Conservation (phyloP, 208 protist genomes). For the Naegleria gruberi region DNA sequence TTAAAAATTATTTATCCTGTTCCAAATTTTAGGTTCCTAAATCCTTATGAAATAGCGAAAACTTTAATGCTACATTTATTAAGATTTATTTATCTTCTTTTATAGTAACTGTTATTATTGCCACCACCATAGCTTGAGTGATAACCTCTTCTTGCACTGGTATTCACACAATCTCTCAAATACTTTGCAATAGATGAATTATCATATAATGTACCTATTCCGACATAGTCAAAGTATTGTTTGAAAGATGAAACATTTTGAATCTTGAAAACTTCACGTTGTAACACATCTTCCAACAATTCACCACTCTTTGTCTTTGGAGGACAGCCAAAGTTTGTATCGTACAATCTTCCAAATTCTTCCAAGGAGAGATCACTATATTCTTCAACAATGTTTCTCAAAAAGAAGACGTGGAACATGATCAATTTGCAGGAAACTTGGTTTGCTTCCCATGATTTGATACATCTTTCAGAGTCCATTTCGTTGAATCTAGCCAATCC, state of each 20-base stretch:
- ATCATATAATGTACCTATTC: neutral
- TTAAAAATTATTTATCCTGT: too few relatives aligned
- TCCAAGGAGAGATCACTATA: neutral
- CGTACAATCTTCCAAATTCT: neutral
- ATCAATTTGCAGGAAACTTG: neutral
- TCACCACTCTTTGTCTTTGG: too few relatives aligned
- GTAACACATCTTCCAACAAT: neutral
- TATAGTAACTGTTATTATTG: too few relatives aligned
- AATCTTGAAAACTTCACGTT: neutral
- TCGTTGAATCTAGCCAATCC: neutral
- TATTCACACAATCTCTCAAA: neutral
- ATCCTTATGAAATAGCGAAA: too few relatives aligned
- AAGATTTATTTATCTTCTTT: too few relatives aligned
- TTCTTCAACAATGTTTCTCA: neutral
- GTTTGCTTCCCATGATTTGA: neutral
- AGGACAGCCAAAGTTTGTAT: neutral
- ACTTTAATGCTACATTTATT: too few relatives aligned
- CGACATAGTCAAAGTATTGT: neutral
- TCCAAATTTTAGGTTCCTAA: too few relatives aligned
- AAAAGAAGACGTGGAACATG: slow-evolving; percentile 4
- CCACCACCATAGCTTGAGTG: too few relatives aligned
- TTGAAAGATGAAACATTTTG: neutral
- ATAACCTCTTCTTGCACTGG: too few relatives aligned
- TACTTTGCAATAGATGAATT: neutral
- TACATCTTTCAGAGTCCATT: neutral